These are phyloP conservation scores for Daedalea quercina DNA, from an alignment of 768 basidiomycete genomes.

Conservation along the genomic window DNA sequence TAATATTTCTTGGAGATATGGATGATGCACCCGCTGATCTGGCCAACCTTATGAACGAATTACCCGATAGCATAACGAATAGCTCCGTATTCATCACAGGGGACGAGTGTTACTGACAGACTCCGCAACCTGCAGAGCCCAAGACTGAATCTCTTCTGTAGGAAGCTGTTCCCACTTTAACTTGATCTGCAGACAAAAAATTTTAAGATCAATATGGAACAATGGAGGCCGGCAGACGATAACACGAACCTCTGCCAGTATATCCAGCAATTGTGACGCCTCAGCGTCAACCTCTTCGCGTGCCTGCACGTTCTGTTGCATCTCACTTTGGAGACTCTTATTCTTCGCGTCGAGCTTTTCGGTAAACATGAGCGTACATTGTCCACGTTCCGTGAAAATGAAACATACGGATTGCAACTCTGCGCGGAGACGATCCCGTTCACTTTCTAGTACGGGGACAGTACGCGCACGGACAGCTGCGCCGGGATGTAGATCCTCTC, in stretches of 20 bases:
- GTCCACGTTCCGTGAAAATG: neutral
- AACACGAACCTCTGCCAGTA: conserved; percentile 43
- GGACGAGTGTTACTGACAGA: conserved; percentile 14
- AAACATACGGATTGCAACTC: conserved; percentile 30
- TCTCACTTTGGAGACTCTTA: conserved; percentile 34
- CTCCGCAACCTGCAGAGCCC: conserved; percentile 34
- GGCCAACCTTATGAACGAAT: too few species aligned
- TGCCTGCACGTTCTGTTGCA: conserved; percentile 41
- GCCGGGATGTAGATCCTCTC: conserved; percentile 53
- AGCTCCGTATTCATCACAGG: neutral
- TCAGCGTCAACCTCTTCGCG: conserved; percentile 41
- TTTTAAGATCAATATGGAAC: conserved; percentile 5
- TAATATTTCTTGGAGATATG: too few species aligned
- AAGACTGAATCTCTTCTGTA: conserved; percentile 49
- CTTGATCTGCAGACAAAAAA: conserved; percentile 34
- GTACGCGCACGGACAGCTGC: conserved; percentile 58
- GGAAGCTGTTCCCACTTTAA: conserved; percentile 50
- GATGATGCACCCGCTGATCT: too few species aligned
- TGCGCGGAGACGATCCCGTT: conserved; percentile 32
- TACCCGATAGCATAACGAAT: too few species aligned
- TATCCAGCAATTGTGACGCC: conserved; percentile 40
- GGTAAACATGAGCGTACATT: neutral
- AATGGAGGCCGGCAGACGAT: neutral
- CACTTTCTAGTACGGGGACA: conserved; percentile 47
- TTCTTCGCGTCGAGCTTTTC: conserved; percentile 56